Evolutionary conservation across 352 stramenopile genomes (phyloP).

Genomic region (Phytophthora litchii): DNA sequence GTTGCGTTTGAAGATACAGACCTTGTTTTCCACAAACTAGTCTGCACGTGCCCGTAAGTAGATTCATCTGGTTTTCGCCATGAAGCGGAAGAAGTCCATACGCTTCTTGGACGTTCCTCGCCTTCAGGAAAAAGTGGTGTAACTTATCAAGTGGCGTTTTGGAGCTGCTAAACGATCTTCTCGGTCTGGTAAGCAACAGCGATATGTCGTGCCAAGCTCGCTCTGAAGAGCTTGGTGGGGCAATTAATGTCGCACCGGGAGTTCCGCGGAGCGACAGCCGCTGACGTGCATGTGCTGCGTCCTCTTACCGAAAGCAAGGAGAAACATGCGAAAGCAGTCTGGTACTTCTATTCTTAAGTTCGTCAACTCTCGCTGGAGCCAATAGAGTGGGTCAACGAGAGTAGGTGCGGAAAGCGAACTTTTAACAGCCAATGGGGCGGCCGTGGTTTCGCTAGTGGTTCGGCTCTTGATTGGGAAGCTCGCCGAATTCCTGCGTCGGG

Average conservation of each 20-base stretch:
- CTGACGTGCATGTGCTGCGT: background rate
- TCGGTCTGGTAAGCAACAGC: too few relatives aligned
- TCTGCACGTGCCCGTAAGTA: too few relatives aligned
- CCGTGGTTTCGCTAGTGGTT: conserved; percentile 3
- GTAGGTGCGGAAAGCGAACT: background rate
- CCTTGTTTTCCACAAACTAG: background rate
- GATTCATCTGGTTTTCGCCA: too few relatives aligned
- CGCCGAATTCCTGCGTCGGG: conserved; percentile 25
- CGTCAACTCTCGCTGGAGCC: background rate
- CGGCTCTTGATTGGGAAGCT: conserved; percentile 7
- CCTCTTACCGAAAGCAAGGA: too few relatives aligned
- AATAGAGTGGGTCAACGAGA: background rate
- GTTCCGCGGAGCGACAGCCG: background rate
- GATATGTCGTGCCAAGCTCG: too few relatives aligned
- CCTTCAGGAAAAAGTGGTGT: too few relatives aligned
- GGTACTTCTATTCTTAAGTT: background rate
- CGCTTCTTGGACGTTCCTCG: background rate
- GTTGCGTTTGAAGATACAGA: background rate
- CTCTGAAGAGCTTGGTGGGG: too few relatives aligned
- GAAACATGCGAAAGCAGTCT: too few relatives aligned
- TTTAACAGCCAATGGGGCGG: background rate
- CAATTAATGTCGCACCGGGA: background rate
- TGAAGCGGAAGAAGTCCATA: background rate
- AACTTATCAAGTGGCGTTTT: too few relatives aligned
- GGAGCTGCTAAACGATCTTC: too few relatives aligned